phyloP scores from a whole-genome alignment of 2,329 filamentous ascomycete genomes.

The Mollisiaceae sp. region DNA sequence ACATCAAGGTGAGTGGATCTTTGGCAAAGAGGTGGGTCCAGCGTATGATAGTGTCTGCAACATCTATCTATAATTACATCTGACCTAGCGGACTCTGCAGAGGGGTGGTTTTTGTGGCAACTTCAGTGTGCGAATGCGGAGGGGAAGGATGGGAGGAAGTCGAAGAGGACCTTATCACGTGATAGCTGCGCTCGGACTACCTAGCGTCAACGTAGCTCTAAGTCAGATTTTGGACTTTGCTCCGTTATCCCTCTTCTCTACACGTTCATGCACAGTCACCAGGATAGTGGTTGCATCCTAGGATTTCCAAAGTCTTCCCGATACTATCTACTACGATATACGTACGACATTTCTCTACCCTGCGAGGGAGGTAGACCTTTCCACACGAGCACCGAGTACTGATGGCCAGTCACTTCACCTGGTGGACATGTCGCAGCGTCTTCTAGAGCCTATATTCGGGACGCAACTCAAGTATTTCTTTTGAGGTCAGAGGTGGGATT shows the following conservation, averaged over 20 bases:
- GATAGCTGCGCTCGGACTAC: neutral
- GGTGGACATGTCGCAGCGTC: too few relatives aligned
- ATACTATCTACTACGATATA: neutral
- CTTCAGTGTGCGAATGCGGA: neutral
- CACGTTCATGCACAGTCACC: neutral
- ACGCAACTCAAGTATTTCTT: too few relatives aligned
- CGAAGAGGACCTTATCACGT: neutral
- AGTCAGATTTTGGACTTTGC: neutral
- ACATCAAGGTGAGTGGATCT: neutral
- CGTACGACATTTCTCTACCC: neutral
- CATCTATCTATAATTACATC: neutral
- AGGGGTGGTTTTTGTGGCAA: neutral
- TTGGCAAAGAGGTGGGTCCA: neutral
- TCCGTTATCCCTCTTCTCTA: neutral
- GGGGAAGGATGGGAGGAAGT: neutral
- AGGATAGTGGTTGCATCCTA: neutral
- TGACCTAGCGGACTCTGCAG: neutral
- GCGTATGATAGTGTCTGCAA: too few relatives aligned
- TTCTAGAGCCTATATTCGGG: too few relatives aligned
- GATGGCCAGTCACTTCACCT: too few relatives aligned
- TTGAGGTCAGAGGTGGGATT: too few relatives aligned
- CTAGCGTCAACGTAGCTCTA: neutral
- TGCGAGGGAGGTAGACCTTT: neutral
- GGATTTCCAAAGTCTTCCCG: neutral
- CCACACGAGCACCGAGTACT: too few relatives aligned